A percentile compares a stretch with the other conserved stretches of the same genome.
Evolutionary conservation across 23 red algal species (phyloP).

Genomic region (Rhodosorus marinus): DNA sequence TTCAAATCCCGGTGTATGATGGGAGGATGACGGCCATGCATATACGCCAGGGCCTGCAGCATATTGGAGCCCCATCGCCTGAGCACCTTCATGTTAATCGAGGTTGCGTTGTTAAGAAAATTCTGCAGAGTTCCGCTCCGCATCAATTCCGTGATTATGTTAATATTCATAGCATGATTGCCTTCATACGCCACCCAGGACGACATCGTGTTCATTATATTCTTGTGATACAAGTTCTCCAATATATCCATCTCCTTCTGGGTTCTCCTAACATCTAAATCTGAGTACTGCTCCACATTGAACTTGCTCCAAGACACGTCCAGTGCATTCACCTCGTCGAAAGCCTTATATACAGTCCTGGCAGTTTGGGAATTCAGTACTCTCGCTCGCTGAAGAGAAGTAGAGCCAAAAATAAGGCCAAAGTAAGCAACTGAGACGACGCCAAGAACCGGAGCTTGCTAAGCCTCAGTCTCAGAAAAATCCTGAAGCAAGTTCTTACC

Average conservation of each 20-base stretch:
- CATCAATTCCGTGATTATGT: constrained; percentile 99
- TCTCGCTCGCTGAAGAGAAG: constrained; percentile 18
- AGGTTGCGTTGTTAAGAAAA: constrained; percentile 65
- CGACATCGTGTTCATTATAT: constrained; percentile 79
- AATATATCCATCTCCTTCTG: constrained; percentile 80
- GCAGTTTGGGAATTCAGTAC: constrained; percentile 63
- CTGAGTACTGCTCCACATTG: constrained; percentile 53
- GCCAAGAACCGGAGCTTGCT: no score
- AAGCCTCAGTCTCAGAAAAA: no score
- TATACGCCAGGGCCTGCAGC: constrained; percentile 78
- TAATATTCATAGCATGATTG: constrained; percentile 30
- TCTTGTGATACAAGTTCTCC: constrained; percentile 57
- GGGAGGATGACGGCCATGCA: constrained; percentile 1
- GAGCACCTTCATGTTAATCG: constrained; percentile 89
- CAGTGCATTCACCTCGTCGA: constrained; percentile 76
- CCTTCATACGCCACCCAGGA: constrained; percentile 13
- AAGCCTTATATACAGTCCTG: constrained; percentile 97
- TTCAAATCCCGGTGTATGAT: neutral
- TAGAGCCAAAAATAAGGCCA: no score
- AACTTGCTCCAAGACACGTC: constrained; percentile 99
- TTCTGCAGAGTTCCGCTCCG: constrained; percentile 86
- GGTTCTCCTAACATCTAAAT: constrained; percentile 59
- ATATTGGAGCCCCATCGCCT: constrained; percentile 89
- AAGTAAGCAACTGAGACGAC: no score
- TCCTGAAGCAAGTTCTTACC: no score